Evolutionary conservation across 106 monocot species (phyloP), one percentile per base, ranked within the genome.

Genomic region (Alisma plantagoaquatica): DNA sequence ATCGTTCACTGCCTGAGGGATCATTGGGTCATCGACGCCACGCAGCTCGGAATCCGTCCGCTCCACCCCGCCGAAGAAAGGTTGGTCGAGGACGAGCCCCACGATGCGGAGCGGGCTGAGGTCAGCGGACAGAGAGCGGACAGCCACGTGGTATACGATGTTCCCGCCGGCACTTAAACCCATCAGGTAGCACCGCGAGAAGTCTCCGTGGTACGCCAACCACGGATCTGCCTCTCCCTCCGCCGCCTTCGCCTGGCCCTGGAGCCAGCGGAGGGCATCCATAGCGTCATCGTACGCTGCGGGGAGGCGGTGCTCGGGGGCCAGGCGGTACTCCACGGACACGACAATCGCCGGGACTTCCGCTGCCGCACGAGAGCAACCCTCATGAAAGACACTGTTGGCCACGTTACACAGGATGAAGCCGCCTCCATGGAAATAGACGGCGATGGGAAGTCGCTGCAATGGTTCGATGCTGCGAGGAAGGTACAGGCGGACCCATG

Each of bases 111-210:
- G 10, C n/a, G 38, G 55, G 15, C 38, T 25, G 10, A 55, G 10
- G 14, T 38, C 35, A 6, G 14, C 9, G 35, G 35, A 6, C 35
- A 8, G 6, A 6, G 35, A 6, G 6, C 35, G 35, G 9, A 8
- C 14, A 23, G 56, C 57, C 0, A 57, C 71, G 23, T 57, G 63
- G 31, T 56, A 71, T 23, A 33, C 71, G 23, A 71, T 64, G 51
- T 71, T 71, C 2, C 56, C 71, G 3, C 71, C 71, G 23, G 63
- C 42, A 51, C 71, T 71, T 38, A 62, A 51, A 9, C 71, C 71
- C 31, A 43, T 33, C 19, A 71, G 21, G 38, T 50, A 71, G 9
- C 63, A 56, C 3, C 57, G 54, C 30, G 56, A 57, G 31, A 57
- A 31, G 12, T 71, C 64, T 0, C 27, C 71, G 23, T 64, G 57